Base-by-base conservation (phyloP, 768 basidiomycete genomes). In the Leccinum obscurum region DNA sequence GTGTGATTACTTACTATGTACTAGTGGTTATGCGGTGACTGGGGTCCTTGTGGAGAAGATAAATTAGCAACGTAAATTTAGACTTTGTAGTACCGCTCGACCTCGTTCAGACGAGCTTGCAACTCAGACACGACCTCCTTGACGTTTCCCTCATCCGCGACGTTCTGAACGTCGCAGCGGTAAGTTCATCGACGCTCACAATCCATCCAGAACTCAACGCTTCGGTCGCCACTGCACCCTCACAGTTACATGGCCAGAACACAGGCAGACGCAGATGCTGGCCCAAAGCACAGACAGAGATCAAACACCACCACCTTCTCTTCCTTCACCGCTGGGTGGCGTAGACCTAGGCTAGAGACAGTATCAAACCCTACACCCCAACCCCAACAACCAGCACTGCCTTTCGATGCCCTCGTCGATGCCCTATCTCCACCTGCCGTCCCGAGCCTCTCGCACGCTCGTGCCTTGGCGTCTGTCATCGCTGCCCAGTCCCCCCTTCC, bases 371-470 rank as follows among this genome's bases (percentile, higher is more conserved):
- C 75, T 8, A 51, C 41, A 34, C 54, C 44, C 17, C 44, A 72
- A 14, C 67, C 74, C 32, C 70, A 78, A 17, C 60, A 62, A 37
- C 59, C 62, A 39, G 15, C 63, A 14, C 61, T 67, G 39, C 54
- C 79, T 13, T 72, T 79, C 46, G 88, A 89, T 39, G 76, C 68
- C 22, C 74, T 83, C 44, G 71, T 83, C n/a, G 76, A 78, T 53
- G 73, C 73, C 17, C 68, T 83, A 44, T 77, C 80, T 6, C 78
- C 81, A 11, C 82, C 81, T 39, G 77, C 80, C 6, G 89, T 90
- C 8, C 90, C 91, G 4, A 89, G 87, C 62, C 74, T 90, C 5
- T 64, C 72, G 13, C 81, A 87, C 68, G 89, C 90, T 8, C 83
- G 87, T 14, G 68, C 81, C 34, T 78, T 92, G n/a, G 83, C 85